Evolutionary conservation across 2,329 filamentous ascomycete species (phyloP), one percentile per base, ranked within the genome.

Genomic region (Fonsecaea pedrosoi): DNA sequence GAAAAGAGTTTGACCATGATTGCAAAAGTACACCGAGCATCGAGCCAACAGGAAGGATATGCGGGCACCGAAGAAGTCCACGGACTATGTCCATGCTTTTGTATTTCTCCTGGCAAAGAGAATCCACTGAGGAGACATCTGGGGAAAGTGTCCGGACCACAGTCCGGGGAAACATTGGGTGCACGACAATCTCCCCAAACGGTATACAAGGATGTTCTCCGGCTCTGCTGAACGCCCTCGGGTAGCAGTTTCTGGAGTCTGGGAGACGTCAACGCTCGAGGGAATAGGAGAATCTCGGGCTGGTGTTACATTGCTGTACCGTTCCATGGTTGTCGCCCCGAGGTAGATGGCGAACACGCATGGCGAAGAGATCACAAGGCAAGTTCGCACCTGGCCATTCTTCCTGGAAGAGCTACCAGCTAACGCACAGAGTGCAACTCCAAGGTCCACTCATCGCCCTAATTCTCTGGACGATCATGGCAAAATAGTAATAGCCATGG

Each of bases 1-100:
- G 34, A 15, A 13, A 48, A 48, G 10, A 63, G 3, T 35, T 34
- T 56, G 12, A 63, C 38, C 61, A 63, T 63, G 30, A 45, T 50
- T 25, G 48, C 48, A 32, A 18, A 18, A 8, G 2, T 9, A 18
- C 32, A 7, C 38, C 34, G 34, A 60, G 45, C 7, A 50, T 9
- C 45, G 18, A 53, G n/a, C 32, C 32, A 40, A 13, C 25, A 34
- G 7, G 15, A 21, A 8, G n/a, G 57, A 5, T 9, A 12, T 34
- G 57, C 5, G 13, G 18, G 15, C 25, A n/a, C n/a, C 25, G 34
- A 34, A 12, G 15, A 12, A 37, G 37, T 40, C 38, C 37, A 32
- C n/a, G 45, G 35, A 21, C 55, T 50, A 18, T 15, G 34, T 13
- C n/a, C 34, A 25, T 48, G 25, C 35, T 55, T 62, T 62, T 62